Evolutionary conservation across 2,329 filamentous ascomycete genomes (phyloP), one percentile per base, ranked within the genome.

Genomic region (Xylaria digitata): DNA sequence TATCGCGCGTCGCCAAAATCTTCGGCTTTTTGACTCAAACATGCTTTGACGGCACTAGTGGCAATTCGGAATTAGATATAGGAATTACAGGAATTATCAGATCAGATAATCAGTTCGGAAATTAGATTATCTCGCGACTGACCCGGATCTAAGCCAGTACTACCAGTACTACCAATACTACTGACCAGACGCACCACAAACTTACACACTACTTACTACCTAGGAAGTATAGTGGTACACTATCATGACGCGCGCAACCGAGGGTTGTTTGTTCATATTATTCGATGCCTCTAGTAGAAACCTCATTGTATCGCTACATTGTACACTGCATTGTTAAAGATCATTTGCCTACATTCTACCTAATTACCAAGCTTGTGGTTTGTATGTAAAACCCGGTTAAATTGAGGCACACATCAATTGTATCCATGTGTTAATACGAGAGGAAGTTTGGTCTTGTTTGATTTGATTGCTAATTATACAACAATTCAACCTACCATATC

Each of bases 11-110:
- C 52, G 48, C 61, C 26, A 59, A 42, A 57, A 45, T 7, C 34
- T 26, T 69, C 63, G 54, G 66, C 26, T 32, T 21, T 66, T 69
- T 59, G 55, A 63, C 49, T 26, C 34, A 43, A 49, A 54, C 34
- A n/a, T 11, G 32, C 34, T n/a, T 53, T 59, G 30, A 17, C 26
- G 48, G 23, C 13, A 13, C 34, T 34, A 42, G 56, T 32, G 19
- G 42, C 37, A 21, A 17, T n/a, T 46, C 46, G 46, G 52, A 54
- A 54, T 42, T 54, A 54, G 34, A 19, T 4, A 42, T 23, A 42
- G 52, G 52, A 42, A 54, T 54, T 54, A 54, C 6, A 42, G 53
- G n/a, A 19, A 58, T 67, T 57, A 65, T 54, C 42, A 65, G 46
- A 65, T 61, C 63, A 34, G 56, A 61, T 65, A 60, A 60, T 43